These are phyloP conservation scores for Chytriomyces confervae DNA, from an alignment of 192 early-diverging fungal species.

Conservation along the genomic window DNA sequence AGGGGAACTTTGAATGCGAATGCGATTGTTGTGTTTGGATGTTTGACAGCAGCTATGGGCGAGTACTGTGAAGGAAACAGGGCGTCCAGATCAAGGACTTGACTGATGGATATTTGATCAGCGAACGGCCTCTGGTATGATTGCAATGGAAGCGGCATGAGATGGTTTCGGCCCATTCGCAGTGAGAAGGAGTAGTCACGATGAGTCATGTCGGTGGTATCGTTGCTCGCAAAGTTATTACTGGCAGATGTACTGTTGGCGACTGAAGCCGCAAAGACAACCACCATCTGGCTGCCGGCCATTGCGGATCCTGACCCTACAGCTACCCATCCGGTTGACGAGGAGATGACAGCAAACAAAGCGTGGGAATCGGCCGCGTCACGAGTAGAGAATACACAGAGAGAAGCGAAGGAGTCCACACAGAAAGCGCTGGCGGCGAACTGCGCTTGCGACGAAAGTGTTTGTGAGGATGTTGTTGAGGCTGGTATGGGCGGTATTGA, in stretches of 20 bases:
- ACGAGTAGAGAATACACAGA: neutral
- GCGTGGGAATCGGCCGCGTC: neutral
- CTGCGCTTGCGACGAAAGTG: no score
- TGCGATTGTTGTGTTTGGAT: neutral
- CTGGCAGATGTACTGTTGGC: neutral
- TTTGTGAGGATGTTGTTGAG: no score
- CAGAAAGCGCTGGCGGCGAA: neutral
- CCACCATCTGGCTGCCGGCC: slow-evolving; percentile 29
- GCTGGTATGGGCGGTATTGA: no score
- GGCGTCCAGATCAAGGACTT: no score
- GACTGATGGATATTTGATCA: no score
- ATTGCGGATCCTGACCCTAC: slow-evolving; percentile 38
- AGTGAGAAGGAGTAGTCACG: no score
- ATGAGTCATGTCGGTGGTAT: no score
- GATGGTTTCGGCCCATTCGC: no score
- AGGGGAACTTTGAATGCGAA: slow-evolving; percentile 21
- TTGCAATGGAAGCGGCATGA: no score
- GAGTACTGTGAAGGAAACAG: no score
- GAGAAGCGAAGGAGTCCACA: neutral
- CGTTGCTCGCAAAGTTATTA: slow-evolving; percentile 6
- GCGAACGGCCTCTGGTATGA: no score
- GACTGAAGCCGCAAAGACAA: slow-evolving; percentile 19
- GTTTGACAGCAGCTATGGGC: neutral
- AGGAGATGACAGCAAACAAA: neutral
- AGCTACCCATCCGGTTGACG: slow-evolving; percentile 15